Conservation (phyloP, 805 yeast genomes). For the Maudiozyma bulderi region DNA sequence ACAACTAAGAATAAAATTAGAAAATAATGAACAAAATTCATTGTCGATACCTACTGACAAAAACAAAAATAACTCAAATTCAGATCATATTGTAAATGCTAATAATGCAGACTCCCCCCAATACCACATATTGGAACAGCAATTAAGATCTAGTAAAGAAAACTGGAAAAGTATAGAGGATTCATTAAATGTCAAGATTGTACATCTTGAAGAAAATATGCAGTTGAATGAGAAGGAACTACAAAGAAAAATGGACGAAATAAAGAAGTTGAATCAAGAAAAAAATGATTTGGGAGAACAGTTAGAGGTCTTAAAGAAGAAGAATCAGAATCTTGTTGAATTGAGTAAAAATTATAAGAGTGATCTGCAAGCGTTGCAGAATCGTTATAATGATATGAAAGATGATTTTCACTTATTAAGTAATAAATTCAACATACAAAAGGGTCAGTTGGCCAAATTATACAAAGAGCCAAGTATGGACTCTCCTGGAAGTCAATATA, state of each 20-base stretch:
- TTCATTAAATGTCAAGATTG: slow-evolving; percentile 41
- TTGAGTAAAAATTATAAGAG: not conserved
- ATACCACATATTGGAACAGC: slow-evolving; percentile 47
- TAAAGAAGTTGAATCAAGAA: slow-evolving; percentile 6
- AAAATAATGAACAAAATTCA: slow-evolving; percentile 23
- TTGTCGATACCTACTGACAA: not conserved
- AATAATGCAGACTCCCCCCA: not conserved
- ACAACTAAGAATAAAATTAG: slow-evolving; percentile 51
- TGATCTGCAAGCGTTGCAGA: not conserved
- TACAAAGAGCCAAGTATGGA: not conserved
- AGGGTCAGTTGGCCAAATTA: slow-evolving; percentile 12
- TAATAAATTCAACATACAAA: slow-evolving; percentile 22
- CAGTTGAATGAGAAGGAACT: not conserved
- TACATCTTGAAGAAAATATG: slow-evolving; percentile 2
- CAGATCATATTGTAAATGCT: not conserved
- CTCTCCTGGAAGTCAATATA: not conserved
- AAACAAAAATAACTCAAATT: too few species aligned
- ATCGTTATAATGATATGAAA: slow-evolving; percentile 12
- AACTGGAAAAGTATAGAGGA: slow-evolving; percentile 80
- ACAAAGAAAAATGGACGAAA: not conserved
- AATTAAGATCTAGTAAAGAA: slow-evolving; percentile 65
- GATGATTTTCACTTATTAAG: slow-evolving; percentile 23
- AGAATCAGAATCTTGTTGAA: not conserved
- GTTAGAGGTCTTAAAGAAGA: not conserved
- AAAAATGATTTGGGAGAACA: not conserved